Percentiles rank a stretch among this genome's conserved stretches.
phyloP scores from a whole-genome alignment of 2,329 filamentous ascomycete species.

The Fusarium brachygibbosum region DNA sequence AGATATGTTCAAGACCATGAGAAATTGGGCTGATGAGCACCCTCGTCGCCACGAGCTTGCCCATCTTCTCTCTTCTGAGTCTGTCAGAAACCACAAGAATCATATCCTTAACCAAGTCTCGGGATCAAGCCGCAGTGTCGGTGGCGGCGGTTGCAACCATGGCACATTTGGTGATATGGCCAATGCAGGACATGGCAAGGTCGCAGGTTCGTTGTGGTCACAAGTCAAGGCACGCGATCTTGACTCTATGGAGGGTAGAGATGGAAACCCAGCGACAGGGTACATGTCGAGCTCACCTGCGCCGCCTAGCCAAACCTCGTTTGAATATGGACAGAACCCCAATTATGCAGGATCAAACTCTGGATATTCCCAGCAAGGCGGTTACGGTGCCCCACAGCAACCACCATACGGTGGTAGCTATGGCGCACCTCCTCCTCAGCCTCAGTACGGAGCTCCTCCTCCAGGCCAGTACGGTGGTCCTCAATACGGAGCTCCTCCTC shows the following conservation, averaged over 20 bases:
- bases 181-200: conserved; percentile 68
- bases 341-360: conserved; percentile 48
- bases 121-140: conserved; percentile 25
- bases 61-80: conserved; percentile 82
- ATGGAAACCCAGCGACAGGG: conserved; percentile 56
- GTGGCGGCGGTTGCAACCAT: conserved; percentile 56
- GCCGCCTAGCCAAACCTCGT: conserved; percentile 53
- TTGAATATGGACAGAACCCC: conserved; percentile 58
- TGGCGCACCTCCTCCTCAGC: conserved; percentile 49
- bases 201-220: conserved; percentile 71
- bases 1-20: conserved; percentile 89
- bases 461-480: conserved; percentile 49
- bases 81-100: conserved; percentile 86
- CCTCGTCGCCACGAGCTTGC: conserved; percentile 78
- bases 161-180: conserved; percentile 60
- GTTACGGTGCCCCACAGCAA: conserved; percentile 51
- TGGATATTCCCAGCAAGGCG: conserved; percentile 45
- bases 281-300: conserved; percentile 58
- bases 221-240: conserved; percentile 72
- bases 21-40: conserved; percentile 81
- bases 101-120: conserved; percentile 67
- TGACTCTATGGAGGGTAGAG: conserved; percentile 65
- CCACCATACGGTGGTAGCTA: conserved; percentile 53
- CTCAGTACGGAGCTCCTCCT: conserved; percentile 49
- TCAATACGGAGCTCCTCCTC: conserved; percentile 51